Conservation (phyloP, 805 yeast species). For the Wickerhamiella slavikovae region DNA sequence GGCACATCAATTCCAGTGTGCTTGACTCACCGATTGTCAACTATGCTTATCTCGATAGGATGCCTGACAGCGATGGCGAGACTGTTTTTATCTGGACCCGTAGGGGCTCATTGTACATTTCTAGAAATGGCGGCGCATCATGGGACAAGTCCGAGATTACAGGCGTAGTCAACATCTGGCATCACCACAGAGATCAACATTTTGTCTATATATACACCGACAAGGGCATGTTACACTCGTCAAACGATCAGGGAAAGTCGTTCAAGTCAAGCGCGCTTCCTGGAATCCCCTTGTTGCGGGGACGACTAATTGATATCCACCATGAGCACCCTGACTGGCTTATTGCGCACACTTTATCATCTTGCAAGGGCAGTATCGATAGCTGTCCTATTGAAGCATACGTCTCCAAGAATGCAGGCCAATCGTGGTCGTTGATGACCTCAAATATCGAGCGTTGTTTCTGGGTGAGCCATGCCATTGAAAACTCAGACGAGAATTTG, state of each 20-base stretch:
- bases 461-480: slow-evolving; percentile 38
- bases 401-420: slow-evolving; percentile 49
- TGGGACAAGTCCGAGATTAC: slow-evolving; percentile 24
- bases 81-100: slow-evolving; percentile 41
- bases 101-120: slow-evolving; percentile 32
- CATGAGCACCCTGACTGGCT: slow-evolving; percentile 33
- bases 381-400: slow-evolving; percentile 40
- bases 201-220: slow-evolving; percentile 34
- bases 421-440: slow-evolving; percentile 31
- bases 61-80: slow-evolving; percentile 30
- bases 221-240: slow-evolving; percentile 29
- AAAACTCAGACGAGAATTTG: slow-evolving; percentile 26
- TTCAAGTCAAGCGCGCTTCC: slow-evolving; percentile 33
- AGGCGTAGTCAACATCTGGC: slow-evolving; percentile 34
- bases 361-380: slow-evolving; percentile 28
- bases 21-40: slow-evolving; percentile 19
- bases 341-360: slow-evolving; percentile 46
- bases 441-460: slow-evolving; percentile 40
- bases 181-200: slow-evolving; percentile 34
- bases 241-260: slow-evolving; percentile 46
- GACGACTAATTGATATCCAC: slow-evolving; percentile 37
- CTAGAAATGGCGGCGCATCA: slow-evolving; percentile 46
- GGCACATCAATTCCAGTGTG: no score
- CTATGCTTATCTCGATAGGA: slow-evolving; percentile 40
- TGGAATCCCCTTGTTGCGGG: slow-evolving; percentile 22